Evolutionary conservation across 306 rosid species (phyloP), one percentile per base, ranked within the genome.

Genomic region (Fragaria ananassa): DNA sequence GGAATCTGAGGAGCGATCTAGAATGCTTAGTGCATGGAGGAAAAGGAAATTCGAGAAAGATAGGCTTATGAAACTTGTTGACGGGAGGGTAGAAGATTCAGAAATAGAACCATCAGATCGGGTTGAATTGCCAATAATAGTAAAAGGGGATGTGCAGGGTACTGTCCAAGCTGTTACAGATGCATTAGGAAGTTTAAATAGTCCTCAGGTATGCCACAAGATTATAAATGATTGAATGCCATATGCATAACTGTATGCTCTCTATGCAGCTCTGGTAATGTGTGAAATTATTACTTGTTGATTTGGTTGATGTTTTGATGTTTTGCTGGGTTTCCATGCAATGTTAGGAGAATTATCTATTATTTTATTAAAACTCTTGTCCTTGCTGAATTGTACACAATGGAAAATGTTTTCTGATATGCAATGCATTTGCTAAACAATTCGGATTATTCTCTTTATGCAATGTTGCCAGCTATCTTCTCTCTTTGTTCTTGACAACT

Each of bases 101-200:
- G 92, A 90, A 78, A 81, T 80, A 75, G 89, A 90, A 70, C 83
- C 80, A 57, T 80, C 89, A 18, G 85, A 86, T 72, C 81, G 90
- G 85, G 96, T 95, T 87, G 98, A 95, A 82, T 60, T 95, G 93
- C 96, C 97, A 21, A 74, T 95, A 76, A 89, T 92, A 77, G 97
- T 95, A 72, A 95, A 92, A 90, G 91, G 87, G 41, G 99, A 95
- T 83, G 99, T 92, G 80, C 97, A 92, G 92, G 99, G 99, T 63
- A 90, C 97, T 13, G 97, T 92, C 72, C 97, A 95, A 83, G 99
- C 97, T n/a, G 92, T 95, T 76, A 87, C 97, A 34, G 99, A 95
- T 79, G 93, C 97, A 62, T 85, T 95, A 84, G 83, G 69, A 83
- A 88, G 92, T 83, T 80, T 92, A 80, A 92, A 92, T 74, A 95